Base-by-base conservation (phyloP, 2,329 filamentous ascomycete species). In the Sporothrix brunneoviolacea region DNA sequence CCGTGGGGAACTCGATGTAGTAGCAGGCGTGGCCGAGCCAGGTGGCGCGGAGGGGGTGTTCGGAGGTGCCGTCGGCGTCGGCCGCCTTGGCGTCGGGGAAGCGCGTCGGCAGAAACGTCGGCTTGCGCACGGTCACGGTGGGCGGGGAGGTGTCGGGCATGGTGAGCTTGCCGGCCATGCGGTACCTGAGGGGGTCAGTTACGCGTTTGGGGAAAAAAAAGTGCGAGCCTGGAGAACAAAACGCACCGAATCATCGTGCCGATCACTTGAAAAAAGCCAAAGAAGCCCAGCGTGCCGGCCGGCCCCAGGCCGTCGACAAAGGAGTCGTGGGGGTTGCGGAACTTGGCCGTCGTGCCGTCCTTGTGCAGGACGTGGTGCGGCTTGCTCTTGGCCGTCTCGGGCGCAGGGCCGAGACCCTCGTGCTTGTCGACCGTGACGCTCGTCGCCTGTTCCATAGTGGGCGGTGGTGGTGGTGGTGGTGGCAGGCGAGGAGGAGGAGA, bases 1-100 rank as follows among this genome's bases (percentile, higher is more conserved):
- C 91, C 13, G 79, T 77, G 2, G 90, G 89, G 61, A 91, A 96
- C 66, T 96, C 91, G 59, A 95, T 81, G 61, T 88, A 91, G 71
- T 90, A 95, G 71, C 90, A 95, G 4, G 91, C 91, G 66, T 97
- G 91, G 32, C 91, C 91, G 3, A 97, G 81, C 91, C 91, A 96
- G 36, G 91, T 97, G 30, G 91, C 88, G 48, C 90, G 82, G 21
- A 97, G 76, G 8, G 37, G 32, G 27, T 33, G 43, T 4, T 43
- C 9, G 37, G 16, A 13, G 8, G 16, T 19, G 13, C 10, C 30
- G 28, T 21, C n/a, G 10, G 12, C 19, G 19, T 24, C 28, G 16
- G 33, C 12, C 6, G 33, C 35, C 13, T 30, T 35, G 10, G 18
- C 16, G 30, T n/a, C 35, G 12, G 76, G 79, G 4, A 74, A 67